These are phyloP conservation scores for Lyophyllum atratum DNA, from an alignment of 768 basidiomycete genomes.

Conservation along the genomic window DNA sequence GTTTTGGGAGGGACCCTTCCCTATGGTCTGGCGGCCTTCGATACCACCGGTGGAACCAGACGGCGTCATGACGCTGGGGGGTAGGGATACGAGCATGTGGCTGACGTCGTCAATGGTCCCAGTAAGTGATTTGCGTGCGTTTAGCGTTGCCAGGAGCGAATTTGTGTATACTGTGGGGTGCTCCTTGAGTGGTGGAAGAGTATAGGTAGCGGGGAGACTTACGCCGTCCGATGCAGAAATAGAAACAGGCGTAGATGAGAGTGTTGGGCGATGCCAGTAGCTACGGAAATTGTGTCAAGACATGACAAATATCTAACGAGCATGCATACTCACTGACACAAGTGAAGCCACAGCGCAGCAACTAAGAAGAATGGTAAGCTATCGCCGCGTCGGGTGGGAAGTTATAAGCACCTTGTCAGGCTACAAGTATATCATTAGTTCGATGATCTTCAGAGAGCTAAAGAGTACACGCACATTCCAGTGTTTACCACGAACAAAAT, in stretches of 20 bases:
- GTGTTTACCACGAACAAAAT: conserved; percentile 24
- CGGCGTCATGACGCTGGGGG: conserved; percentile 7
- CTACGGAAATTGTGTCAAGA: conserved; percentile 11
- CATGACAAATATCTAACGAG: not conserved
- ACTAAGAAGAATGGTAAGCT: not conserved
- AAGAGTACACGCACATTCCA: conserved; percentile 14
- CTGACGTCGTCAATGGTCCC: conserved; percentile 13
- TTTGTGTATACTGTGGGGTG: conserved; percentile 26
- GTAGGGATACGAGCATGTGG: conserved; percentile 16
- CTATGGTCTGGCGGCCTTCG: not conserved
- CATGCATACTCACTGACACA: conserved; percentile 4
- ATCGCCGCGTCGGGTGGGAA: too few species aligned
- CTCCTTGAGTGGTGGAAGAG: not conserved
- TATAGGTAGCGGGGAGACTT: conserved; percentile 2
- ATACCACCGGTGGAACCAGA: not conserved
- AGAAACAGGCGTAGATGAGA: conserved; percentile 32
- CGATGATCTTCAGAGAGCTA: not conserved
- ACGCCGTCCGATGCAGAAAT: conserved; percentile 36
- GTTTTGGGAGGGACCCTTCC: not conserved
- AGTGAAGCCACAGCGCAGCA: conserved; percentile 12
- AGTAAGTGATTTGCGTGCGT: conserved; percentile 15
- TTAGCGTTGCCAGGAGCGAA: conserved; percentile 26
- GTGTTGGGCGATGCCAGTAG: conserved; percentile 25
- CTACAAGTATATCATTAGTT: not conserved
- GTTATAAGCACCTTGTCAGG: conserved; percentile 7